Evolutionary conservation across 176 grass and related monocot species (phyloP).

Genomic region (Triticum urartu): DNA sequence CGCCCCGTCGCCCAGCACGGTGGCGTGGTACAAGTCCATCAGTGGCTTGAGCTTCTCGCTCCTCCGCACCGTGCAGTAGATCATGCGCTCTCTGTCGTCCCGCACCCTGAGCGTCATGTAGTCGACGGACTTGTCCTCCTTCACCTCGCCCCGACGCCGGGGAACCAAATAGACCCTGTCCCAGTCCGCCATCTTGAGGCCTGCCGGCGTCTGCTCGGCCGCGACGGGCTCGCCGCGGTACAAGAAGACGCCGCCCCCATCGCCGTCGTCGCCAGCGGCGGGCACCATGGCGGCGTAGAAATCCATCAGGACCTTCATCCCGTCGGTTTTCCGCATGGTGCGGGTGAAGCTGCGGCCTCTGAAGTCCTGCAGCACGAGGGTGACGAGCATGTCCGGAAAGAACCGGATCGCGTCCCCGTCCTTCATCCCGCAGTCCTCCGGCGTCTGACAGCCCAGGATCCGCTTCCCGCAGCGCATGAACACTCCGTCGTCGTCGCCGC

Average conservation of each 20-base stretch:
- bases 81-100: neutral
- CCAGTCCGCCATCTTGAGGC: neutral
- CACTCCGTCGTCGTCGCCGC: neutral
- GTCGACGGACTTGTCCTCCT: neutral
- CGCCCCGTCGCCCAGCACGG: neutral
- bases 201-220: neutral
- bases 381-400: neutral
- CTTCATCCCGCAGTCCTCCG: neutral
- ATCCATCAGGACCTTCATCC: neutral
- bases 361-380: neutral
- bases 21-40: neutral
- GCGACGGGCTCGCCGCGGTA: neutral
- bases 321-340: neutral
- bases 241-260: neutral
- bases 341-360: neutral
- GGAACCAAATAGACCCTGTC: neutral
- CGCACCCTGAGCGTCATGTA: neutral
- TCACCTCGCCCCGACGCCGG: neutral
- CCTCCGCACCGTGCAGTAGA: neutral
- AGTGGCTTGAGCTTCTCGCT: neutral
- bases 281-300: slow-evolving; percentile 6
- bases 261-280: neutral
- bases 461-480: no score
- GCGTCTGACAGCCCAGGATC: no score
- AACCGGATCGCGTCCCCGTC: neutral